Evolutionary conservation across 371 early-diverging fungal species (phyloP).

Genomic region (Blyttiomyces sp.): DNA sequence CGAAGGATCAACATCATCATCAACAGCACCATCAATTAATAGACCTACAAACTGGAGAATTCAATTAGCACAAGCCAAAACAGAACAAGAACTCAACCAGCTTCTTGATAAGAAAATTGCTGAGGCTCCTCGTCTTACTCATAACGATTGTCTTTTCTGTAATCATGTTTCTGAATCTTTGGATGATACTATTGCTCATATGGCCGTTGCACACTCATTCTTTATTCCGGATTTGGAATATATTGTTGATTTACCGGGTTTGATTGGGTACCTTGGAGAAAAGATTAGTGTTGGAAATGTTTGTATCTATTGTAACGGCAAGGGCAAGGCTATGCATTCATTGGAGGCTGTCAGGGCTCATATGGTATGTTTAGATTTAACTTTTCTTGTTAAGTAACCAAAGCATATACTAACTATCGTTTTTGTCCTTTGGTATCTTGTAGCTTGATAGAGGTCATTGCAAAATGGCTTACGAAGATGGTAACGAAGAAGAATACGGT

Average conservation of each 20-base stretch:
- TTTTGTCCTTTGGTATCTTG: not conserved
- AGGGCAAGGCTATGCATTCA: slow-evolving; percentile 76
- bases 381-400: not conserved
- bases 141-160: slow-evolving; percentile 45
- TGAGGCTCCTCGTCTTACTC: slow-evolving; percentile 48
- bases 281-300: slow-evolving; percentile 90
- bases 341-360: slow-evolving; percentile 91
- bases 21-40: slow-evolving; percentile 1
- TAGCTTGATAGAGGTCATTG: slow-evolving; percentile 88
- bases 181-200: slow-evolving; percentile 78
- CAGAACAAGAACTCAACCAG: slow-evolving; percentile 40
- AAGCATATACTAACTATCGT: not conserved
- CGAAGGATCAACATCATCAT: slow-evolving; percentile 3
- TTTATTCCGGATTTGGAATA: slow-evolving; percentile 96
- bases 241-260: slow-evolving; percentile 79
- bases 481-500: slow-evolving; percentile 88
- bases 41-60: slow-evolving; percentile 20
- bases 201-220: slow-evolving; percentile 84
- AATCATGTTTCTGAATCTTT: slow-evolving; percentile 11
- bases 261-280: slow-evolving; percentile 88
- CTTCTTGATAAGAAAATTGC: slow-evolving; percentile 49
- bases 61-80: slow-evolving; percentile 33
- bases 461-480: slow-evolving; percentile 88
- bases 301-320: slow-evolving; percentile 93
- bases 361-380: slow-evolving; percentile 61